Base-by-base conservation (phyloP, 345 rosid species). In the Orychophragmus violaceus region DNA sequence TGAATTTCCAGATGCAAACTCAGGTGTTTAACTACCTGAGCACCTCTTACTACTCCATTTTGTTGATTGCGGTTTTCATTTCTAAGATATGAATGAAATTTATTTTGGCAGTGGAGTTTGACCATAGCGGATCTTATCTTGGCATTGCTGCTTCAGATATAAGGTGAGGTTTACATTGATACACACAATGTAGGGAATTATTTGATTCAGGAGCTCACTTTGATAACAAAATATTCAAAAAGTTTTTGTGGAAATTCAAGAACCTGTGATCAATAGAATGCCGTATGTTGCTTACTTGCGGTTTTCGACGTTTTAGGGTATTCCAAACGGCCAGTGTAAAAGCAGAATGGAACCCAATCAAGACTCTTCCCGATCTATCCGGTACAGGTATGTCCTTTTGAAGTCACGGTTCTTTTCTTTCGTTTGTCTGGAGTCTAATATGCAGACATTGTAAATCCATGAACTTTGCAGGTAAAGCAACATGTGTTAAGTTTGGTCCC, bases 241-340 rank as follows among this genome's bases (percentile, higher is more conserved):
- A n/a, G n/a, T n/a, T n/a, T n/a, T n/a, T n/a, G n/a, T 53, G 44
- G 25, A 29, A 66, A 9, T 11, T 16, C 46, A 19, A 69, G 59
- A 56, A 62, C 14, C 14, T 37, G 29, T 7, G 33, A 61, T 39
- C 8, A 37, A 33, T 17, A 24, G 27, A 58, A 48, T 48, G 24
- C n/a, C n/a, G n/a, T n/a, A 27, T 39, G 65, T 70, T 22, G 46
- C 32, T 19, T 9, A 9, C 25, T 44, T 74, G 2, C 33, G 27
- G 28, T n/a, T 52, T 74, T 66, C 53, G 11, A 56, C 29, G 61
- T 35, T 63, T 62, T 76, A 91, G 99, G 65, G 80, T 95, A 37
- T 89, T 79, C 76, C 97, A 95, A 80, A 92, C 86, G 23, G 97
- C 88, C 22, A 89, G 86, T 51, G 99, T 95, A 22, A 91, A 87